Percentiles rank a stretch among this genome's conserved stretches.
Evolutionary conservation across 2,329 filamentous ascomycete species (phyloP).

Genomic region (Periglandula ipomoeae): DNA sequence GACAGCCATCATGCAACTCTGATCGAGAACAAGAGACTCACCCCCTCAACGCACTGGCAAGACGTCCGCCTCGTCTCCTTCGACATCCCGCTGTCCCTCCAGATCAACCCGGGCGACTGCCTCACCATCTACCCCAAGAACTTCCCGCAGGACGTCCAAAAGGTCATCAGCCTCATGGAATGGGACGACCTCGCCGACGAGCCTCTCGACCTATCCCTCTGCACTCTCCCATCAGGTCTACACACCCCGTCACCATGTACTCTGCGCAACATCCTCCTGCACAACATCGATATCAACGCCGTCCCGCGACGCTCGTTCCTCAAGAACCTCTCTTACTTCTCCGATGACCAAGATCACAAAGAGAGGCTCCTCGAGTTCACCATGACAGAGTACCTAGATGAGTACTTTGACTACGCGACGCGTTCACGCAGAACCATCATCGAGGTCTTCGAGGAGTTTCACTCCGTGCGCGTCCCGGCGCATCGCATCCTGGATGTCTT

Average conservation of each 20-base stretch:
- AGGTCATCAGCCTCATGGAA: constrained; percentile 66
- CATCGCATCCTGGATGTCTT: constrained; percentile 63
- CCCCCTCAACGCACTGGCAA: constrained; percentile 75
- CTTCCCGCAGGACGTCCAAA: constrained; percentile 69
- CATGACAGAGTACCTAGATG: constrained; percentile 70
- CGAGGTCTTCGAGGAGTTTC: constrained; percentile 86
- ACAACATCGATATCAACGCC: constrained; percentile 81
- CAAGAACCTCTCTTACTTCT: constrained; percentile 65
- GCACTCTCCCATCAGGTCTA: constrained; percentile 25
- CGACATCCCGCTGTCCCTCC: constrained; percentile 20
- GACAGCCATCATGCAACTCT: constrained; percentile 49
- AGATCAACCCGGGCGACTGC: constrained; percentile 64
- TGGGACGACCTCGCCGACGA: constrained; percentile 68
- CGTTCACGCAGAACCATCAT: constrained; percentile 83
- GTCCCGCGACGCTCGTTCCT: constrained; percentile 88
- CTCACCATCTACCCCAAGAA: constrained; percentile 82
- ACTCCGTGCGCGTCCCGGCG: constrained; percentile 72
- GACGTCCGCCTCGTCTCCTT: constrained; percentile 80
- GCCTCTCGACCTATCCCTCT: constrained; percentile 44
- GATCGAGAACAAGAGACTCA: constrained; percentile 60
- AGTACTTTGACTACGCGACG: constrained; percentile 93
- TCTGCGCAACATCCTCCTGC: constrained; percentile 64
- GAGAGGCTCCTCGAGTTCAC: constrained; percentile 79
- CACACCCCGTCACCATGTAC: constrained; percentile 41
- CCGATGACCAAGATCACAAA: constrained; percentile 61